A percentile compares a stretch with the other conserved stretches of the same genome.
Evolutionary conservation across 2,329 filamentous ascomycete genomes (phyloP).

Genomic region (Hortaea sp.): DNA sequence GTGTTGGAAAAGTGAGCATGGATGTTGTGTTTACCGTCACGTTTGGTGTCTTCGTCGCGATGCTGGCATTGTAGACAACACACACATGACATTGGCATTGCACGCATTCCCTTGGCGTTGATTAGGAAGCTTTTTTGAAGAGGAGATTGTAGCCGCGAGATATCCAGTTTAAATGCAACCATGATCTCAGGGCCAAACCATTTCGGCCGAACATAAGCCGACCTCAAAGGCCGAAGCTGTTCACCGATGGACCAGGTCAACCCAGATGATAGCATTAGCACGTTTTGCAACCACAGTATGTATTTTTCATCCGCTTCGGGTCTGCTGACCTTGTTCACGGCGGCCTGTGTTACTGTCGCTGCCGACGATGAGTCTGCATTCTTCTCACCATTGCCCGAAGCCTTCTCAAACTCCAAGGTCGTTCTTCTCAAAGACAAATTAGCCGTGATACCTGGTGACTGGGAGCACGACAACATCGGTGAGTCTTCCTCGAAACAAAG

Average conservation of each 20-base stretch:
- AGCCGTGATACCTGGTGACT: slow-evolving; percentile 12
- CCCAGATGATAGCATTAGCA: neutral
- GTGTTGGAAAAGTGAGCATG: slow-evolving; percentile 15
- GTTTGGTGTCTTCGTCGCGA: slow-evolving; percentile 17
- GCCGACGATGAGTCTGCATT: neutral
- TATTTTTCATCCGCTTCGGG: neutral
- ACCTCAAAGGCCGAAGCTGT: neutral
- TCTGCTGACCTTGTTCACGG: neutral
- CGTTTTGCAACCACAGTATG: neutral
- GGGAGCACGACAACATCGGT: slow-evolving; percentile 10
- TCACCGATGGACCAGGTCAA: neutral
- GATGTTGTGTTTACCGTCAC: slow-evolving; percentile 15
- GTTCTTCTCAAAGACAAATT: slow-evolving; percentile 11
- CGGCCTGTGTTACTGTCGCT: neutral
- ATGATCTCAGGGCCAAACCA: neutral
- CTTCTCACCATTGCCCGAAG: slow-evolving; percentile 8
- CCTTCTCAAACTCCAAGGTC: slow-evolving; percentile 7
- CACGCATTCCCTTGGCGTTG: too few relatives aligned
- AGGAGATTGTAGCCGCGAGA: neutral
- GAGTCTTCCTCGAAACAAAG: neutral
- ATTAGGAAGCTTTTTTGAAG: neutral
- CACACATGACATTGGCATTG: too few relatives aligned
- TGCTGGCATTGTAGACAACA: slow-evolving; percentile 12
- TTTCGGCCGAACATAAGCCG: neutral
- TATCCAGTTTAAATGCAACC: neutral